Evolutionary conservation across 352 stramenopile species (phyloP), one percentile per base, ranked within the genome.

Genomic region (Pythium monospermum): DNA sequence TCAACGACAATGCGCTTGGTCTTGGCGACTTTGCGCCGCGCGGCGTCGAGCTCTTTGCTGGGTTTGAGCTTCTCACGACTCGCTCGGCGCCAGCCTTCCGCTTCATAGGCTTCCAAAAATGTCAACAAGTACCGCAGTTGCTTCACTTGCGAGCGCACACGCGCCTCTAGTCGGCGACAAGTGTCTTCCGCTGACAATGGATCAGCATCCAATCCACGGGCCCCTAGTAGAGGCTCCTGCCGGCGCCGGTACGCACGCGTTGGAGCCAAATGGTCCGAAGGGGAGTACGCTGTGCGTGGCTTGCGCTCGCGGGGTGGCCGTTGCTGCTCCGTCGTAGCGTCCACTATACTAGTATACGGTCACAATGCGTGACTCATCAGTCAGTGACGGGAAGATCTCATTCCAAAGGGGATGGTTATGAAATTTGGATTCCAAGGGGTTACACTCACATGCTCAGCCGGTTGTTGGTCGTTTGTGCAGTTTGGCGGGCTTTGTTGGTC

Each of bases 41-140:
- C 71, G 0, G 19, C 49, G 18, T 72, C 68, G 26, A 94, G 64
- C 49, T 92, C 82, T 42, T 84, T 69, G 47, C 65, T 88, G 2
- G 83, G 83, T 41, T 92, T 91, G 30, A 94, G 68, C 53, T 91
- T 92, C 54, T 94, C 81, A 22, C 53, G 64, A 31, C 73, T 91
- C 30, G 76, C 70, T 21, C 76, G 77, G 21, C 76, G 75, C 83
- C 83, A 94, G n/a, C 83, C 83, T 31, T 92, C 75, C 0, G 63
- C 64, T 62, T 90, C 83, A 53, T 94, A 94, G 18, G 81, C 81
- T 16, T 94, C 81, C n/a, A 92, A 30, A 45, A 89, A 94, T n/a
- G 77, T 73, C 43, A 85, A 51, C 10, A 80, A 56, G 38, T 88
- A 91, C 38, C 54, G 49, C 19, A 62, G 22, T 31, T 68, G 48